Evolutionary conservation across 2,329 filamentous ascomycete genomes (phyloP).

Genomic region (Fusarium sp.): DNA sequence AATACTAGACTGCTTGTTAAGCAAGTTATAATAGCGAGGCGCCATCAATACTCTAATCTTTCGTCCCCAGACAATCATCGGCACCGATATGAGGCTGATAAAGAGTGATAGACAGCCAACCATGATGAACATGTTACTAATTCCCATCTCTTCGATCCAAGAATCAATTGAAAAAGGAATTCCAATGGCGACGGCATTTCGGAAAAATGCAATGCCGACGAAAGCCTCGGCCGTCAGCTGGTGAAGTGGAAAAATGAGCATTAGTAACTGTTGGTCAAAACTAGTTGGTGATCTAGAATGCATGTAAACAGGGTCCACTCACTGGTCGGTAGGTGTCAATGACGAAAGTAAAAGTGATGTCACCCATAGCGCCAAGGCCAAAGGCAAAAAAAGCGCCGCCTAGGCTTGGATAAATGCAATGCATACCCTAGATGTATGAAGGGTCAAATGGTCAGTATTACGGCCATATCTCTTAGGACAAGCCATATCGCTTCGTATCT

Average conservation of each 20-base stretch:
- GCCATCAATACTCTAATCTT: neutral
- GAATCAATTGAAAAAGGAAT: neutral
- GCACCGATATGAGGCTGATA: neutral
- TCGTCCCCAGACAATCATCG: neutral
- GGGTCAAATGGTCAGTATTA: neutral
- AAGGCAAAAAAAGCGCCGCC: slow-evolving; percentile 54
- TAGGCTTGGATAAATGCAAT: slow-evolving; percentile 56
- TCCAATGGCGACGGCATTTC: neutral
- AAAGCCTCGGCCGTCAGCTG: neutral
- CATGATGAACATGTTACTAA: neutral
- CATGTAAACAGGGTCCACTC: neutral
- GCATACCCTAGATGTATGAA: slow-evolving; percentile 53
- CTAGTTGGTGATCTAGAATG: neutral
- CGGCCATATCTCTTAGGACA: neutral
- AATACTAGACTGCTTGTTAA: neutral
- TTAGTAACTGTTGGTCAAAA: neutral
- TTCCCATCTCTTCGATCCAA: neutral
- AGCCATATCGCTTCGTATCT: slow-evolving; percentile 32
- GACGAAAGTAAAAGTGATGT: slow-evolving; percentile 51
- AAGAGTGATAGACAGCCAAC: neutral
- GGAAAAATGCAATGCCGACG: neutral
- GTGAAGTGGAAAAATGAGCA: neutral
- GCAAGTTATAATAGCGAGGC: neutral
- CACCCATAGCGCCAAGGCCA: slow-evolving; percentile 54
- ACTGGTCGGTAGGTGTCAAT: slow-evolving; percentile 50